Percentiles rank a stretch among this genome's conserved stretches.
These are phyloP conservation scores for Leishmania guyanensis DNA, from an alignment of 208 protist genomes.

Conservation along the genomic window DNA sequence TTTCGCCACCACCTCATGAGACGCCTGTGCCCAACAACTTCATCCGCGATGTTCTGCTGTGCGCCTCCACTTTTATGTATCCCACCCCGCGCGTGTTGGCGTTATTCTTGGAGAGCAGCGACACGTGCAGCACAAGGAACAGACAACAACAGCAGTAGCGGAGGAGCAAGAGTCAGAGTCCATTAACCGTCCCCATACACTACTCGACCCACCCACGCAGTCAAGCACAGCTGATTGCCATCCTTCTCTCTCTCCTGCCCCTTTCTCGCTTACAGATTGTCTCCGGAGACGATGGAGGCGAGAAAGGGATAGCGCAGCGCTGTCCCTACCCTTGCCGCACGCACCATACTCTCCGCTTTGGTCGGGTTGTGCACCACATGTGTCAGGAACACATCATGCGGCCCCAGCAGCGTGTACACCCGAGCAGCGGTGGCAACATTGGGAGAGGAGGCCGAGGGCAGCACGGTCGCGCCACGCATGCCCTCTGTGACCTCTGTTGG, in stretches of 20 bases:
- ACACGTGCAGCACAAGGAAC: background rate
- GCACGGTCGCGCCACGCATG: background rate
- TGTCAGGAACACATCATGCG: constrained; percentile 41
- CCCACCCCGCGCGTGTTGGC: background rate
- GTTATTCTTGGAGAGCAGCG: background rate
- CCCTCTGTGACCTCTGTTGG: background rate
- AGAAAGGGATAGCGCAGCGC: constrained; percentile 34
- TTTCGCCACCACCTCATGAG: background rate
- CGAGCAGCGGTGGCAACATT: background rate
- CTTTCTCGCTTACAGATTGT: background rate
- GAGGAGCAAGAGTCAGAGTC: background rate
- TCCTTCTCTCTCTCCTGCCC: background rate
- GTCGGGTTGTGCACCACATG: constrained; percentile 31
- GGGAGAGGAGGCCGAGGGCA: background rate
- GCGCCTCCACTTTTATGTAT: background rate
- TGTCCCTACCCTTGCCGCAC: constrained; percentile 43
- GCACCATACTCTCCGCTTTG: constrained; percentile 35
- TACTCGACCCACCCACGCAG: background rate
- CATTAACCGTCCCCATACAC: background rate
- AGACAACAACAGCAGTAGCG: background rate
- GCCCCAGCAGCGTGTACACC: constrained; percentile 31
- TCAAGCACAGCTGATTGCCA: background rate
- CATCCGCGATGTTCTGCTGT: background rate
- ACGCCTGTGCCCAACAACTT: background rate
- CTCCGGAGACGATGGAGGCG: constrained; percentile 10